phyloP scores from a whole-genome alignment of 768 basidiomycete species.

The Lactarius hatsudake region DNA sequence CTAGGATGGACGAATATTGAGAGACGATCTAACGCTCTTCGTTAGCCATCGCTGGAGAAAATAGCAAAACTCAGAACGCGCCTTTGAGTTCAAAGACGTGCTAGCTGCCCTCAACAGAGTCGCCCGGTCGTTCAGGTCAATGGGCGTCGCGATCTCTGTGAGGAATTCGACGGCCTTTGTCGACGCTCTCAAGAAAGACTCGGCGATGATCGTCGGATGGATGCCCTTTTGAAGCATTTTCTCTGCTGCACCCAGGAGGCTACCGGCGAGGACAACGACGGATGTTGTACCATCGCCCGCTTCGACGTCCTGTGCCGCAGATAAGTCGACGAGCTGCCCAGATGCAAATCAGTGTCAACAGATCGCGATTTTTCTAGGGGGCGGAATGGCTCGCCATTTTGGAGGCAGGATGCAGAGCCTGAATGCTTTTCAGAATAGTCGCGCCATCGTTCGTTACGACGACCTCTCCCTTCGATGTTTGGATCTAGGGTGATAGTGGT shows the following conservation, averaged over 20 bases:
- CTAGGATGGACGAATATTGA: constrained; percentile 95
- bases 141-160: constrained; percentile 87
- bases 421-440: constrained; percentile 93
- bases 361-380: not conserved
- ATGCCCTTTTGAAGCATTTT: constrained; percentile 96
- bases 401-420: constrained; percentile 95
- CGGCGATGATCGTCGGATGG: constrained; percentile 95
- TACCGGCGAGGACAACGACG: constrained; percentile 95
- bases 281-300: constrained; percentile 98
- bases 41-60: constrained; percentile 5
- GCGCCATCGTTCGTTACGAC: constrained; percentile 99
- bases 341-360: not conserved
- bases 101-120: constrained; percentile 88
- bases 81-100: constrained; percentile 96
- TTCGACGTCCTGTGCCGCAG: constrained; percentile 96
- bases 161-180: constrained; percentile 91
- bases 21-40: constrained; percentile 77
- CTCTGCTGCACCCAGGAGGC: constrained; percentile 90
- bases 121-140: constrained; percentile 85
- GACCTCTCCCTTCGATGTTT: constrained; percentile 93
- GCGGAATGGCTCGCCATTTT: constrained; percentile 72
- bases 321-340: constrained; percentile 88
- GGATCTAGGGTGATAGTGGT: constrained; percentile 59
- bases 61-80: constrained; percentile 32
- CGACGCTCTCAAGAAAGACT: constrained; percentile 91